Base-by-base conservation (phyloP, 2,329 filamentous ascomycete genomes). In the Trichoderma sp. region DNA sequence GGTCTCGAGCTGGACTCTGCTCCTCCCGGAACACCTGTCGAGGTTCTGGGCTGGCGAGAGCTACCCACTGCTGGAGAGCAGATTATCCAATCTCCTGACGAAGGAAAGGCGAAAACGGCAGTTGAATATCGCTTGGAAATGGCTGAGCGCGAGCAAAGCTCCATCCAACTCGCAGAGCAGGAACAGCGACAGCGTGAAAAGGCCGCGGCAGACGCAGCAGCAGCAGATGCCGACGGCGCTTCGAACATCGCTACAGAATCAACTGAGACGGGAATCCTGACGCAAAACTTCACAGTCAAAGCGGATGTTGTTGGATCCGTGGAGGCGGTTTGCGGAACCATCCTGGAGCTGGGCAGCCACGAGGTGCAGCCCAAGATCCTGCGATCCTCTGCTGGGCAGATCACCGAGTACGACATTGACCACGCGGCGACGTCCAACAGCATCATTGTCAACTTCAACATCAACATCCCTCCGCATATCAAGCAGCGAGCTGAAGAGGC, bases 241-340 rank as follows among this genome's bases (percentile, higher is more conserved):
- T 2, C 58, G 32, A 53, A 5, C 21, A 39, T 14, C 30, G 32
- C 36, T 14, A 79, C 80, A 6, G 84, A 81, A 62, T 77, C 79
- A 3, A 77, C 80, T 1, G 82, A 82, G 30, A 76, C 80, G 39
- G 84, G 85, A 9, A 81, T 86, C 8, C 84, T 85, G 65, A 83
- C 87, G 18, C 87, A 97, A 62, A 92, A 92, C 76, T 96, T 98
- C 81, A 89, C 96, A 72, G 86, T 99, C 83, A 97, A 97, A 82
- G 95, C 91, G 69, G 96, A 99, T 77, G 96, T 98, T 21, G 93
- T 92, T 73, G 96, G 96, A 47, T 98, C 95, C 0, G 94, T 95
- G 0, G 96, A 99, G 83, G 96, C 96, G 3, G 92, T 98, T 3
- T 86, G 91, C 73, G 91, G 93, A 63, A 91, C 92, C 9, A 87